These are phyloP conservation scores for Chaetomiaceae sp. DNA, from an alignment of 2,329 filamentous ascomycete genomes.

Conservation along the genomic window DNA sequence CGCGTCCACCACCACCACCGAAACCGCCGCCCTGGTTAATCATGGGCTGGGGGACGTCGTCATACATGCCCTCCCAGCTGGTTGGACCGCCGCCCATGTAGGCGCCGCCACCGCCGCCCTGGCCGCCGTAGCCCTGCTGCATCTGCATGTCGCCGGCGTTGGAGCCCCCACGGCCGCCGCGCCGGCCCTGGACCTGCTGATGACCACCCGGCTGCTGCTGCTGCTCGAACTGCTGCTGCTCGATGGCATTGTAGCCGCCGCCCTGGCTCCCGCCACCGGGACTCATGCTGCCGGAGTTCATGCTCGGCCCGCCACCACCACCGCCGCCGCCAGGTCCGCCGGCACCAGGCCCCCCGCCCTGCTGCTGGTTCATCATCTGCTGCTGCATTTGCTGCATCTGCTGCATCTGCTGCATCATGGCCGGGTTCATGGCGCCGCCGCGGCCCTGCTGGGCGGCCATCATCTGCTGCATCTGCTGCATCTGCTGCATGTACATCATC, in stretches of 20 bases:
- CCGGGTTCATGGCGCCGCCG: conserved; percentile 37
- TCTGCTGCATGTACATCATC: conserved; percentile 66
- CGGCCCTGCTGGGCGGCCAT: conserved; percentile 33
- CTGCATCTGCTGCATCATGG: conserved; percentile 45
- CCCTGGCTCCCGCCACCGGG: conserved; percentile 1
- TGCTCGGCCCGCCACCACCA: conserved; percentile 12
- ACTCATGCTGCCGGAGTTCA: conserved; percentile 10
- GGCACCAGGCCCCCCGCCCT: no score
- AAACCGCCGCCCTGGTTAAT: conserved; percentile 38
- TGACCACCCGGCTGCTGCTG: conserved; percentile 64
- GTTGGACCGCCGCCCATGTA: conserved; percentile 50
- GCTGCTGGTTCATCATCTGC: conserved; percentile 43
- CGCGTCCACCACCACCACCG: conserved; percentile 30
- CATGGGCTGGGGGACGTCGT: conserved; percentile 82
- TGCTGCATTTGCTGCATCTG: conserved; percentile 49
- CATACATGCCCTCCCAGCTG: conserved; percentile 97
- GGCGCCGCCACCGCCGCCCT: conserved; percentile 16
- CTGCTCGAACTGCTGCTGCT: conserved; percentile 70
- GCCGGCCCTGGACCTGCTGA: conserved; percentile 32
- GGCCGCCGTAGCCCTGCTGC: conserved; percentile 24
- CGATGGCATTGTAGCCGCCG: conserved; percentile 58
- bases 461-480: conserved; percentile 39
- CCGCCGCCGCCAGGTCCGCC: no score
- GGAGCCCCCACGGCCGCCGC: conserved; percentile 42
- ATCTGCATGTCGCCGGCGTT: conserved; percentile 27